Base-by-base conservation (phyloP, 805 yeast genomes). In the Wickerhamomyces queroliae region DNA sequence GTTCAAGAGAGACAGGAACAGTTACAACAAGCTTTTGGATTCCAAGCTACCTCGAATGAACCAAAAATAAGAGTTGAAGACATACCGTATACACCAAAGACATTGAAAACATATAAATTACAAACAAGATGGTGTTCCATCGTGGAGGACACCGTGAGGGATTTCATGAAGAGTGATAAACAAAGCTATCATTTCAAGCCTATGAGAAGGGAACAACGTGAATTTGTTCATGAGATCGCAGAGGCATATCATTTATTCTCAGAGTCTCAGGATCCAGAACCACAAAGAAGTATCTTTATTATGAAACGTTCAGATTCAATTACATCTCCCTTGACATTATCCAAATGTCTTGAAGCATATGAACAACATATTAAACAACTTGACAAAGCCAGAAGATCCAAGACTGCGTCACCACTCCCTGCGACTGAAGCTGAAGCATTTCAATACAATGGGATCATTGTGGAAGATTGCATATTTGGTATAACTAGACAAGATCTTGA, bases 231-330 rank as follows among this genome's bases (percentile, higher is more conserved):
- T 52, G 78, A 77, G 37, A 52, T 89, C 30, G 81, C 89, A 0
- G 74, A 68, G 20, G 60, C 76, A 0, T 87, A 66, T 55, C 65
- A 70, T 11, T 50, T 87, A 11, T 78, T 74, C 48, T 67, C 83
- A 0, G 89, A 84, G 50, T 75, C 90, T 2, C 93, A 85, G 45
- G 96, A 86, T 58, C 76, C 74, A 3, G 96, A 87, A 47, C 96
- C 96, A 0, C 68, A 76, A 38, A 61, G 95, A 44, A 75, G 83
- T 10, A 91, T 88, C 1, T 79, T 74, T 46, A 68, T 88, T n/a
- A 61, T 66, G 36, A 58, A 67, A 33, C 53, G 56, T 7, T 42
- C 49, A 11, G 46, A 40, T 1, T 55, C 66, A 0, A 50, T 45
- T 9, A 41, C 64, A 2, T 86, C 88, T 0, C 49, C 54, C 10